Evolutionary conservation across 2,329 filamentous ascomycete species (phyloP), one percentile per base, ranked within the genome.

Genomic region (Didymella segeticola): DNA sequence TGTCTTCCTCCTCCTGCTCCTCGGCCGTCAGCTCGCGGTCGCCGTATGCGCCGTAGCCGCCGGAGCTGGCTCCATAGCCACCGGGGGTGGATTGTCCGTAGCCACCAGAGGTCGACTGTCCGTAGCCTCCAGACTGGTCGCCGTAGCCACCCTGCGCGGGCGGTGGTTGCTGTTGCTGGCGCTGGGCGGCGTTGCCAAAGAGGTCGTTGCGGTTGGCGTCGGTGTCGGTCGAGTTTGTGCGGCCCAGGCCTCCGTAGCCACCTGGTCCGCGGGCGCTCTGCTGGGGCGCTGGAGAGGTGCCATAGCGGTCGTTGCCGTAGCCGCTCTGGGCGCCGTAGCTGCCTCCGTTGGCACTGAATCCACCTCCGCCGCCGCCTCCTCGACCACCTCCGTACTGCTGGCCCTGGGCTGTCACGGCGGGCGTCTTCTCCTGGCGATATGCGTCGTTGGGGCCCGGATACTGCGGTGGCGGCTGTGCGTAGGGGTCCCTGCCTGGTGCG

Each of bases 1-100:
- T 84, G 56, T 89, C 86, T 71, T 90, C 85, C 58, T 90, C 87
- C 66, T 89, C 86, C 61, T 95, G 87, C 59, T 71, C 78, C 83
- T 96, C 91, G 1, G 87, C 91, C 0, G 91, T 96, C 61, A 96
- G 78, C 72, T 96, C 86, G 41, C 90, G 85, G 54, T 89, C 83
- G 51, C 88, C 86, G 46, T 90, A 86, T 4, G 70, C 53, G 9
- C 79, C 80, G 55, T 82, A 83, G 14, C 69, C 68, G 25, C 68
- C 68, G 11, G 61, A 53, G 19, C 62, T 42, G 25, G 54, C 57
- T 6, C 65, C 68, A 34, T 66, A 64, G 23, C 52, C 62, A 23
- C 67, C 59, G 25, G 58, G 48, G 3, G 55, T 56, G 5, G 46
- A 53, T 26, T 61, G 63, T 23, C 65, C 68, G 31, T 66, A 64